Percentiles rank a stretch among this genome's conserved stretches.
Evolutionary conservation across 768 basidiomycete species (phyloP).

Genomic region (Lactifluus echinatus): DNA sequence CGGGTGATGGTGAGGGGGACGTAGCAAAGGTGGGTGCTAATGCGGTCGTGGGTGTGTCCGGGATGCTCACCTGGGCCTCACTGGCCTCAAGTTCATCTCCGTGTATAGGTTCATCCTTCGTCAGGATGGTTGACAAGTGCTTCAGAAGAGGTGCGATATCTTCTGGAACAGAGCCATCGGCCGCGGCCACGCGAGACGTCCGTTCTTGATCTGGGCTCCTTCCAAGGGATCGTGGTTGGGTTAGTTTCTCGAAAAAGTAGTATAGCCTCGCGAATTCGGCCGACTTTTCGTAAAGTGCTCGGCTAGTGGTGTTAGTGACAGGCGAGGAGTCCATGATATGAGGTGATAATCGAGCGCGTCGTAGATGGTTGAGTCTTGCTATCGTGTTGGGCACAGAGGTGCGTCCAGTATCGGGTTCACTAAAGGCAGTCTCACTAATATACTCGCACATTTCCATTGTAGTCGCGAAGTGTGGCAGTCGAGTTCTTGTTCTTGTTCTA

Average conservation of each 20-base stretch:
- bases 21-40: conserved; percentile 1
- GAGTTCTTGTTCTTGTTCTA: conserved; percentile 17
- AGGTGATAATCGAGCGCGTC: background rate
- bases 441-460: conserved; percentile 3
- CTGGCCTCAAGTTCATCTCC: background rate
- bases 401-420: background rate
- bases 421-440: background rate
- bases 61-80: conserved; percentile 5
- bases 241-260: conserved; percentile 21
- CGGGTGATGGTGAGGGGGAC: background rate
- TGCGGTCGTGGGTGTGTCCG: conserved; percentile 11
- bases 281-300: conserved; percentile 6
- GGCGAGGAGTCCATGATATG: conserved; percentile 1
- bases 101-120: conserved; percentile 7
- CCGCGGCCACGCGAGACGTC: background rate
- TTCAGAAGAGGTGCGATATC: conserved; percentile 20
- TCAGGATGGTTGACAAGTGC: conserved; percentile 15
- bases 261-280: conserved; percentile 20
- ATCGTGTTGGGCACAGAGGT: background rate
- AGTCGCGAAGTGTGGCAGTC: background rate
- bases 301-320: background rate
- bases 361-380: background rate
- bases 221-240: conserved; percentile 10
- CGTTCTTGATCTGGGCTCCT: background rate
- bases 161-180: conserved; percentile 14